Evolutionary conservation across 768 basidiomycete genomes (phyloP).

Genomic region (Pleurotus giganteus): DNA sequence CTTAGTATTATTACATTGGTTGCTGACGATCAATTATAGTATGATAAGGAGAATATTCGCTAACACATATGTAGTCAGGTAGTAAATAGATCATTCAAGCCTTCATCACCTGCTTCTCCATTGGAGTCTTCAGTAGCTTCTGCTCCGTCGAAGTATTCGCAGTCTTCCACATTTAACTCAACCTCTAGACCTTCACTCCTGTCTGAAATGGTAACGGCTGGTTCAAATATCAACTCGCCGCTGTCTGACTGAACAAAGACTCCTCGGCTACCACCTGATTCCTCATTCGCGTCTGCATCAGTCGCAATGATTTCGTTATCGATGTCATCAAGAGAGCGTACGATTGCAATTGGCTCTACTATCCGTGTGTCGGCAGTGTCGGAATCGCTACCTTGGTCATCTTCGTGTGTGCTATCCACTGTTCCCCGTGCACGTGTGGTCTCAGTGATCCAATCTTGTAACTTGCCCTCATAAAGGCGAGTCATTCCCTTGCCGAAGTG

Average conservation of each 20-base stretch:
- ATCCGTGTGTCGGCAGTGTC: background rate
- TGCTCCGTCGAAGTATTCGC: background rate
- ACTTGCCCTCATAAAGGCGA: background rate
- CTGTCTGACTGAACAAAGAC: background rate
- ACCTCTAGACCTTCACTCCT: too few species aligned
- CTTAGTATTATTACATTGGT: too few species aligned
- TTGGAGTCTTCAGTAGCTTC: background rate
- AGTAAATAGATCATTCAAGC: background rate
- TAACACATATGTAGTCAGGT: background rate
- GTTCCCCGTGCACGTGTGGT: background rate
- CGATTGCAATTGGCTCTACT: background rate
- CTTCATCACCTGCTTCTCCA: background rate
- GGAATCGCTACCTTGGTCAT: background rate
- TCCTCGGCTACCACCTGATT: background rate
- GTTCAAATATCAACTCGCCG: background rate
- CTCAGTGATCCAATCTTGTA: background rate
- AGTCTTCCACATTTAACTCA: background rate
- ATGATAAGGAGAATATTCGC: background rate
- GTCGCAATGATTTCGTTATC: background rate
- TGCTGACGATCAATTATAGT: background rate
- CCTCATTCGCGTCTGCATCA: background rate
- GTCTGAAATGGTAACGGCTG: background rate
- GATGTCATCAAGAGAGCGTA: background rate
- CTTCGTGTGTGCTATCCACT: background rate
- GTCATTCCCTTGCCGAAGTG: constrained; percentile 13